Conservation (phyloP, 805 yeast species). For the Metschnikowia sp. region DNA sequence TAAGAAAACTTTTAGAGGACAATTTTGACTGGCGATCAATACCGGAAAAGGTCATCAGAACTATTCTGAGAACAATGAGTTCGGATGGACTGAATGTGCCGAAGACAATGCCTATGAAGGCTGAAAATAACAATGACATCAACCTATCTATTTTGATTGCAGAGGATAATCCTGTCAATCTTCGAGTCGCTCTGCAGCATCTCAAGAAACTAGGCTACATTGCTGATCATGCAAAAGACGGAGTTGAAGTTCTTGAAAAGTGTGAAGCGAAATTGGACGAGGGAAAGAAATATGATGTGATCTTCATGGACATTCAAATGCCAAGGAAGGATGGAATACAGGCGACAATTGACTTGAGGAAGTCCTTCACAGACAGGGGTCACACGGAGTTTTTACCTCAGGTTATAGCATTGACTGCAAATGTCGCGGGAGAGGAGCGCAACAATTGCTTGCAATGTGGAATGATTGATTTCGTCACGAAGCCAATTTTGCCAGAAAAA, state of each 20-base stretch:
- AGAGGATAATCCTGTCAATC: conserved; percentile 52
- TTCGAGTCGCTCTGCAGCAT: conserved; percentile 49
- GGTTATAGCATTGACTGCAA: conserved; percentile 48
- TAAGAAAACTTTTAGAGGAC: conserved; percentile 12
- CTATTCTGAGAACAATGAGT: conserved; percentile 2
- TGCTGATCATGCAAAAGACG: conserved; percentile 53
- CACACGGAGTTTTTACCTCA: conserved; percentile 27
- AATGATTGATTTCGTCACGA: conserved; percentile 51
- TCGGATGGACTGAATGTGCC: background rate
- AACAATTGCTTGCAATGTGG: conserved; percentile 46
- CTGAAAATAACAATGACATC: background rate
- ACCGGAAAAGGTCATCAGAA: conserved; percentile 4
- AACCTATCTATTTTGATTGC: conserved; percentile 52
- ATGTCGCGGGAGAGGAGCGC: conserved; percentile 53
- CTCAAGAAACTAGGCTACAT: conserved; percentile 47
- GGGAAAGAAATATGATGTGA: conserved; percentile 42
- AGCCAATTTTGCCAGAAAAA: conserved; percentile 49
- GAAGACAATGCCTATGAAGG: background rate
- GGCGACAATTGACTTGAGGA: conserved; percentile 39
- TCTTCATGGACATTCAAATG: conserved; percentile 57
- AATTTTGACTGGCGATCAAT: conserved; percentile 3
- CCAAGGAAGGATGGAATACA: conserved; percentile 57
- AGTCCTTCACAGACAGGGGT: conserved; percentile 24
- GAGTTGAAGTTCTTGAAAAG: conserved; percentile 41
- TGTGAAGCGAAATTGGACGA: conserved; percentile 25